phyloP scores from a whole-genome alignment of 202 grass and related monocot genomes.

The Alloteropsis angusta region DNA sequence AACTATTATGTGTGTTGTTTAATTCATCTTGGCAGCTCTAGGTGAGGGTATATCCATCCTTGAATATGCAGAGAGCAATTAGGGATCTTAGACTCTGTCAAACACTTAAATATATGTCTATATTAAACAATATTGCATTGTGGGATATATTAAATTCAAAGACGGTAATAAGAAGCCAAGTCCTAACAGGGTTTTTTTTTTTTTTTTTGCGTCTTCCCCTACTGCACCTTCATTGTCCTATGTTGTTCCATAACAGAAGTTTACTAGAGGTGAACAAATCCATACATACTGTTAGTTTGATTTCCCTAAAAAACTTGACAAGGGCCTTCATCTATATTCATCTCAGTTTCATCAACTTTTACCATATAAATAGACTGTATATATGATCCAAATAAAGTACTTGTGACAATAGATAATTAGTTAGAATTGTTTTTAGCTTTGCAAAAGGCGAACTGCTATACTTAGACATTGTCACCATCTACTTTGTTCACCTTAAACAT shows the following conservation, averaged over 20 bases:
- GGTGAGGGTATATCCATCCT: slow-evolving; percentile 21
- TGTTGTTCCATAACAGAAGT: too few species aligned
- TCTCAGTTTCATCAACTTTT: not conserved
- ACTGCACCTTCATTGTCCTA: not conserved
- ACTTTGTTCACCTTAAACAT: slow-evolving; percentile 13
- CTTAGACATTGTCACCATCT: slow-evolving; percentile 28
- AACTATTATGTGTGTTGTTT: slow-evolving; percentile 32
- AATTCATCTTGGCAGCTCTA: slow-evolving; percentile 42
- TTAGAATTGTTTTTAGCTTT: not conserved
- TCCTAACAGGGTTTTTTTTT: too few species aligned
- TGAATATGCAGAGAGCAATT: slow-evolving; percentile 26
- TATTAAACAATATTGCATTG: not conserved
- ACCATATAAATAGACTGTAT: not conserved
- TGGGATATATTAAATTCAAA: not conserved
- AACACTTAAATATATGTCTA: slow-evolving; percentile 18
- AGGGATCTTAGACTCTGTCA: slow-evolving; percentile 41
- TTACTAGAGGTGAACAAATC: not conserved
- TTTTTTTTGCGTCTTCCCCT: not conserved
- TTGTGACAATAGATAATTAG: slow-evolving; percentile 14
- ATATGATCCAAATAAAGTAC: not conserved
- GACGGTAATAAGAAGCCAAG: slow-evolving; percentile 20
- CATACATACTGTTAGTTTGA: not conserved
- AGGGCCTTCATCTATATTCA: not conserved
- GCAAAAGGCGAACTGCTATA: not conserved
- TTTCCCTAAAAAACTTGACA: not conserved